phyloP scores from a whole-genome alignment of 2,329 filamentous ascomycete genomes.

The Aschersonia sp. region DNA sequence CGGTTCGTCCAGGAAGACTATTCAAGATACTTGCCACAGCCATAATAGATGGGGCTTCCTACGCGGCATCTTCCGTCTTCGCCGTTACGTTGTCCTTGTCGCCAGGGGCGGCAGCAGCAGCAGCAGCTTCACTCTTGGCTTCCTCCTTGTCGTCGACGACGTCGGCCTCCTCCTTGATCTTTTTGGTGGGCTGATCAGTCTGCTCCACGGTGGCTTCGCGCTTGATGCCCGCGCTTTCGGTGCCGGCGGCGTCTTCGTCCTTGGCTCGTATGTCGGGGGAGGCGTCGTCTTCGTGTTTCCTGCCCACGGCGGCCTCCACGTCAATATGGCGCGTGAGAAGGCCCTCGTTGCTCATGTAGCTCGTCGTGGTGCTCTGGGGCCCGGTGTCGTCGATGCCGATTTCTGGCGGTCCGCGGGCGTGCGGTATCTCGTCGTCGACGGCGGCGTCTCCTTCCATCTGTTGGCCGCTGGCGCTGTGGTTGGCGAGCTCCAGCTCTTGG shows the following conservation, averaged over 20 bases:
- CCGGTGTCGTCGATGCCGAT: slow-evolving; percentile 83
- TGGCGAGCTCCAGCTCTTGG: background rate
- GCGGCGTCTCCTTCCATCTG: slow-evolving; percentile 38
- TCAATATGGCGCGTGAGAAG: slow-evolving; percentile 42
- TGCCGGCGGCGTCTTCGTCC: slow-evolving; percentile 12
- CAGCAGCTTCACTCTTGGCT: background rate
- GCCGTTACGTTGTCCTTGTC: background rate
- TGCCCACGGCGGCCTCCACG: slow-evolving; percentile 45
- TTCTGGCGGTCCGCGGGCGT: slow-evolving; percentile 71
- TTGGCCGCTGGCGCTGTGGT: slow-evolving; percentile 19
- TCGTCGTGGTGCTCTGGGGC: slow-evolving; percentile 40
- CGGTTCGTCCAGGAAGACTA: too few relatives aligned
- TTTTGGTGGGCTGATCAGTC: slow-evolving; percentile 28
- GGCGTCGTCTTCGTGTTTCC: slow-evolving; percentile 23
- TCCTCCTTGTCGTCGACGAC: background rate
- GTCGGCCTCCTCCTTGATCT: slow-evolving; percentile 27
- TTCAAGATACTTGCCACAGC: too few relatives aligned
- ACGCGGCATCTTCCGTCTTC: background rate
- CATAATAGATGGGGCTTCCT: too few relatives aligned
- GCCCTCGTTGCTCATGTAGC: slow-evolving; percentile 22
- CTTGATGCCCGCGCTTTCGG: slow-evolving; percentile 30
- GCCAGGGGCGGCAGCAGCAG: background rate
- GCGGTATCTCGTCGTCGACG: slow-evolving; percentile 53
- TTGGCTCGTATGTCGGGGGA: slow-evolving; percentile 12
- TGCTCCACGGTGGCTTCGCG: slow-evolving; percentile 38